These are phyloP conservation scores for Schoenoplectus triqueter DNA, from an alignment of 202 grass and related monocot genomes.

Conservation along the genomic window DNA sequence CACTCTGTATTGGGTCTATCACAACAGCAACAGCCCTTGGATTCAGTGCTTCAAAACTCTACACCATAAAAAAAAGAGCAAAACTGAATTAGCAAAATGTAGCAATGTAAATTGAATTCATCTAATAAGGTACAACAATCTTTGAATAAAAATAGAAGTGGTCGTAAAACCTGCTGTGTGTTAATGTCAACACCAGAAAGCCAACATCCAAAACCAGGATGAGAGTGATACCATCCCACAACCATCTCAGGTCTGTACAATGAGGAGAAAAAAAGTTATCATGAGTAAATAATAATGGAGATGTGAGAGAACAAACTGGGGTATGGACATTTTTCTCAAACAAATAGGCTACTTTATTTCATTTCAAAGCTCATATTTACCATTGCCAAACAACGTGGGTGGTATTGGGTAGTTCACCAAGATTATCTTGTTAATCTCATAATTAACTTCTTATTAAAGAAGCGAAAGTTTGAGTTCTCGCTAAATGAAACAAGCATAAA, in stretches of 20 bases:
- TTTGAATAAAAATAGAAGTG: not conserved
- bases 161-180: constrained; percentile 72
- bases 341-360: not conserved
- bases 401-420: not conserved
- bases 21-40: constrained; percentile 96
- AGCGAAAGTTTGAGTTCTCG: not conserved
- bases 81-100: constrained; percentile 20
- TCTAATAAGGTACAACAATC: not conserved
- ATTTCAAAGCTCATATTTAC: not conserved
- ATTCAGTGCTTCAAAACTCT: constrained; percentile 96
- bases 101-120: not conserved
- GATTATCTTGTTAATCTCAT: not conserved
- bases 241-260: constrained; percentile 93
- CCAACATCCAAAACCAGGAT: constrained; percentile 97
- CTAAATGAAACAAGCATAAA: not conserved
- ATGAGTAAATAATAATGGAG: not conserved
- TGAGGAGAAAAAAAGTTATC: not conserved
- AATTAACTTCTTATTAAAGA: not conserved
- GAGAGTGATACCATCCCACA: constrained; percentile 98
- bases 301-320: not conserved
- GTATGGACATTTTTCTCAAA: not conserved
- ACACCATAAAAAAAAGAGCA: constrained; percentile 30
- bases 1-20: constrained; percentile 91
- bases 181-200: constrained; percentile 95
- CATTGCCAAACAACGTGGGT: not conserved